phyloP scores from a whole-genome alignment of 306 rosid genomes.

The Glycine soja region DNA sequence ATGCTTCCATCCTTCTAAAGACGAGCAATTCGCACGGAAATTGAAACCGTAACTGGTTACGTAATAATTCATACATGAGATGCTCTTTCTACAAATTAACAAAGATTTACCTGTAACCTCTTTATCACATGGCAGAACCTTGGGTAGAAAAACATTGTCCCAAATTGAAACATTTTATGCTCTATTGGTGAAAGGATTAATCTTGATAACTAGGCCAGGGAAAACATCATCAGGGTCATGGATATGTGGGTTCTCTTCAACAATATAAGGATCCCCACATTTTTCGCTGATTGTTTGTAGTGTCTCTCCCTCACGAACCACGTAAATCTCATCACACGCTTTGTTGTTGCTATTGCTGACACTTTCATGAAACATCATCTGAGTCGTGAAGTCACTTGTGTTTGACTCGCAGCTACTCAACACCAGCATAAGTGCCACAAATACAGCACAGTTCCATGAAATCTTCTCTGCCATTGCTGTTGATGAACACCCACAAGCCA shows the following conservation, averaged over 20 bases:
- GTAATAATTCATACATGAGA: no score
- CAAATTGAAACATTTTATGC: conserved; percentile 10
- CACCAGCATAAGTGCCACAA: conserved; percentile 47
- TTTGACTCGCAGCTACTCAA: conserved; percentile 58
- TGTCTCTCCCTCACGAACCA: conserved; percentile 87
- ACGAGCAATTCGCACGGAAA: not conserved
- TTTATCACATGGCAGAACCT: not conserved
- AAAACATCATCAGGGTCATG: conserved; percentile 91
- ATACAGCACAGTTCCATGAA: conserved; percentile 49
- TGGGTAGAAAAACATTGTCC: not conserved
- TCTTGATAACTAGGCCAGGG: conserved; percentile 89
- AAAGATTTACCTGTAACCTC: not conserved
- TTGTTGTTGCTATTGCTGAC: not conserved
- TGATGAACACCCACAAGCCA: conserved; percentile 54
- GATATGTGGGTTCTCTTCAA: conserved; percentile 87
- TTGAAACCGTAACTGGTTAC: not conserved
- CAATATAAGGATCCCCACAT: conserved; percentile 87
- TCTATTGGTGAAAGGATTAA: conserved; percentile 60
- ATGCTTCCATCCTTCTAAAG: not conserved
- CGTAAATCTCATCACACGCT: conserved; percentile 84
- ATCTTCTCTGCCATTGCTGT: conserved; percentile 52
- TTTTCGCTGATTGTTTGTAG: conserved; percentile 85
- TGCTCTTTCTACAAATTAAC: no score
- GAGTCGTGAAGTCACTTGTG: conserved; percentile 30
- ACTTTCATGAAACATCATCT: not conserved